phyloP scores from a whole-genome alignment of 148 eudicot genomes.

The Euryodendron excelsum region DNA sequence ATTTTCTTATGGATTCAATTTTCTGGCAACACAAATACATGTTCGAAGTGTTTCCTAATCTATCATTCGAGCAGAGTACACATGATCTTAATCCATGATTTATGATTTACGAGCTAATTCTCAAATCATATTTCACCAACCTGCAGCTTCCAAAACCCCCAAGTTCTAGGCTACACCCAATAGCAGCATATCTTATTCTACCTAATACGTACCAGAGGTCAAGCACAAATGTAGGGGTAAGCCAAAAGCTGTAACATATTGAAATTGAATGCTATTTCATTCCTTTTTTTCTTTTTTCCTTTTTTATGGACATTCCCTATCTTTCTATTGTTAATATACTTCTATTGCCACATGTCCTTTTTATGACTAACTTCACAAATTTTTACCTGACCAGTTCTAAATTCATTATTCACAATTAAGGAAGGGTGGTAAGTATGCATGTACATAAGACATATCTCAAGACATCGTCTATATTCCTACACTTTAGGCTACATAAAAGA shows the following conservation, averaged over 20 bases:
- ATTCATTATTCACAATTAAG: neutral
- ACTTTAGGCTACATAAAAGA: no score
- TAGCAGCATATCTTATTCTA: neutral
- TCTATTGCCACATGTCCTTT: neutral
- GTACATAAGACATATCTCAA: neutral
- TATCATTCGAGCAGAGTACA: no score
- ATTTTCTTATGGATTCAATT: no score
- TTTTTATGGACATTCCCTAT: no score
- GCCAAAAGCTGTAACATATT: neutral
- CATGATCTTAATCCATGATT: no score
- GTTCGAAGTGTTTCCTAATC: no score
- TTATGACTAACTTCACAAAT: neutral
- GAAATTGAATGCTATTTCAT: neutral
- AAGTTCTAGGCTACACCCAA: neutral
- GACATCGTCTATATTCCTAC: neutral
- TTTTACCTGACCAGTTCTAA: neutral
- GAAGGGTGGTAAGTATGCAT: neutral
- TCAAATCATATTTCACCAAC: neutral
- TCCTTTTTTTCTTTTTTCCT: no score
- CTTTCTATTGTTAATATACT: constrained; percentile 9
- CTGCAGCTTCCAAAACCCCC: neutral
- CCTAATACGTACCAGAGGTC: neutral
- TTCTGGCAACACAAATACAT: no score
- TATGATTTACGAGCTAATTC: no score
- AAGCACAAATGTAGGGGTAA: neutral